Percentiles rank a stretch among this genome's conserved stretches.
Conservation (phyloP, 257 asterid species). For the Solanum paucissectum region DNA sequence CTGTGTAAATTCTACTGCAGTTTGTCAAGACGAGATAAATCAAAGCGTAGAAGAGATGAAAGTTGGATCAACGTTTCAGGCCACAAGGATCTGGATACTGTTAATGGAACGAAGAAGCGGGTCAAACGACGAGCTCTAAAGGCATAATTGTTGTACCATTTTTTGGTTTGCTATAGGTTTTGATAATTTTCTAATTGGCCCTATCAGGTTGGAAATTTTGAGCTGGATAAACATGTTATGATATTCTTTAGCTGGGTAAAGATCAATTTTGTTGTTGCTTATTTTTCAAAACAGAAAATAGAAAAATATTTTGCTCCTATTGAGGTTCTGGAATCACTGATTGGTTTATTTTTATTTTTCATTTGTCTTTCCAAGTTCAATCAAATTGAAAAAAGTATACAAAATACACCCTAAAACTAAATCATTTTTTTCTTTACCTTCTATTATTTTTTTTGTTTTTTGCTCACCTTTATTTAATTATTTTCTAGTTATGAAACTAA, state of each 20-base stretch:
- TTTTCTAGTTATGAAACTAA: background rate
- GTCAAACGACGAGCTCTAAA: background rate
- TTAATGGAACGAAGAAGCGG: background rate
- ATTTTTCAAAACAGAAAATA: background rate
- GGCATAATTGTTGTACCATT: background rate
- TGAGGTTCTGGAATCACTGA: background rate
- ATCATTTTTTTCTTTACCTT: background rate
- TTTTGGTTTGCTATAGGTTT: background rate
- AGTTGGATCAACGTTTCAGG: conserved; percentile 8
- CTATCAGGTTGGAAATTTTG: background rate
- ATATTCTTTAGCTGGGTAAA: background rate
- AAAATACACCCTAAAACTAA: background rate
- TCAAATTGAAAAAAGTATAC: background rate
- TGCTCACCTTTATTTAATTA: background rate
- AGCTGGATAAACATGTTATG: background rate
- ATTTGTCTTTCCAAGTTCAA: background rate
- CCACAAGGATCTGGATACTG: background rate
- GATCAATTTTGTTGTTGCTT: background rate
- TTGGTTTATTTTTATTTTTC: background rate
- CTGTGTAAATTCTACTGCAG: conserved; percentile 20
- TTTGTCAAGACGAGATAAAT: conserved; percentile 16
- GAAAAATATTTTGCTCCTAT: background rate
- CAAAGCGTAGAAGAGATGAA: conserved; percentile 21
- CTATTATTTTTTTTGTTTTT: background rate
- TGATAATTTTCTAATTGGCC: background rate